Conservation (phyloP, 176 grass and related monocot genomes). For the Hordeum vulgare region MorexV3_pseudomolecules_assembly NC_058522.1:525407049-525407548, state of each 20-base stretch:
- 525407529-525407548: constrained; percentile 50
- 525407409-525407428: too few species aligned
- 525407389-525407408: too few species aligned
- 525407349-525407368: too few species aligned
- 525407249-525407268: too few species aligned
- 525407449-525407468: neutral
- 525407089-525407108: neutral
- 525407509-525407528: neutral
- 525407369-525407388: too few species aligned
- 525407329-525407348: too few species aligned
- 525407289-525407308: too few species aligned
- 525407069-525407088: neutral
- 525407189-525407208: neutral
- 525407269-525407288: too few species aligned
- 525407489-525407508: constrained; percentile 17
- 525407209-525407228: neutral
- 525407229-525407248: neutral
- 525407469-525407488: neutral
- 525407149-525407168: neutral
- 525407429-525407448: neutral
- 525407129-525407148: neutral
- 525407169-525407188: neutral
- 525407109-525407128: neutral
- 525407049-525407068: neutral
- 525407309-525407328: too few species aligned